Evolutionary conservation across 495 filamentous ascomycete species (phyloP), one percentile per base, ranked within the genome.

Genomic region (Podospora didyma): DNA sequence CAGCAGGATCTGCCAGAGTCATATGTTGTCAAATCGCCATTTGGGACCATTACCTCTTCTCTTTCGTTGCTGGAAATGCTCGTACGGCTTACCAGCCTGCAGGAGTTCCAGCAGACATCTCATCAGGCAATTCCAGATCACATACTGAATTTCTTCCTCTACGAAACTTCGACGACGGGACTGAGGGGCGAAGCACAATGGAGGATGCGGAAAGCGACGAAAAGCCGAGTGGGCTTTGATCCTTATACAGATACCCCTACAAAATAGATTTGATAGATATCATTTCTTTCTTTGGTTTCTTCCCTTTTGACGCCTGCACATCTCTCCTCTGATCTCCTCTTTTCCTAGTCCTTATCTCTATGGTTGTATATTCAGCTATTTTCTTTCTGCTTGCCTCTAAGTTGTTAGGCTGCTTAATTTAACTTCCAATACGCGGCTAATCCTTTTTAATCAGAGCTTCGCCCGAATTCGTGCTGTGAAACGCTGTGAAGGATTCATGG

Each of bases 81-180:
- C 41, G 84, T 99, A 54, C 92, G 95, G 53, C 84, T 99, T 21
- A 89, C 88, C 7, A 88, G 90, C 45, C 80, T 97, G n/a, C 94
- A 97, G 69, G 92, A 97, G 76, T 96, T 94, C 72, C 90, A 96
- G 65, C 95, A 99, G 80, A 80, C 86, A 42, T 90, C 91, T 1
- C 95, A 99, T 62, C 82, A 97, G 28, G 81, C 90, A 34, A 95
- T 97, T 62, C 89, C 87, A n/a, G 95, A 99, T 66, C 90, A 99
- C 68, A 81, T 96, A 7, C 78, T 97, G 16, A 92, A 86, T 54
- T 96, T 97, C 76, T 99, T 97, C 77, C 81, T 99, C 35, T 84
- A 89, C 59, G 91, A 96, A 66, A 88, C 67, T 7, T 82, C 83
- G 45, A 89, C 87, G 5, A 90, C 88, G 19, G 89, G 87, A 0